Evolutionary conservation across 768 basidiomycete species (phyloP), one percentile per base, ranked within the genome.

Genomic region (Collybia nuda): DNA sequence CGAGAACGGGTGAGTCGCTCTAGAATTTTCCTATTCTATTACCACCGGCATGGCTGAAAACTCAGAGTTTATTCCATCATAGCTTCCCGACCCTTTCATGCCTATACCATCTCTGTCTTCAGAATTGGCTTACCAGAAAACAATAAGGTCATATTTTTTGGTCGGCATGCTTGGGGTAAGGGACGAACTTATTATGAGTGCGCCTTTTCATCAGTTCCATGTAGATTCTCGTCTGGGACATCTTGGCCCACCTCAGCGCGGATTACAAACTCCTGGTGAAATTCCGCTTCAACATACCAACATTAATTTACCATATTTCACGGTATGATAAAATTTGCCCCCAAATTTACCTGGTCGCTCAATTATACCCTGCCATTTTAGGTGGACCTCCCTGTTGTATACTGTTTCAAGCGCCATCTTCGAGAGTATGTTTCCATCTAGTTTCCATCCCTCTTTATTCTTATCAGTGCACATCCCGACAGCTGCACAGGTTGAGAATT

Each of bases 141-240:
- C 65, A 6, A 57, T 68, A 0, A 51, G 64, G 5, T 53, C 58
- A 6, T 67, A 69, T 50, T 51, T 70, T n/a, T 54, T 58, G 23
- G 61, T 59, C 12, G 65, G 62, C 11, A 52, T 48, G 5, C 32
- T 60, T 14, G 52, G 46, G 3, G 56, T 62, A 40, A 45, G 53
- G 14, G 14, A 11, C 50, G 5, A n/a, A n/a, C 29, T 28, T n/a
- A 26, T 6, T 15, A 44, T 6, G 4, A 14, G n/a, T 32, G 21
- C 18, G 15, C 3, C 19, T 29, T 11, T 17, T 8, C 8, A 19
- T 14, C 21, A 0, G 22, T 24, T 18, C 15, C 28, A 7, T 17
- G 44, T 4, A 70, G 66, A 61, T 65, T 3, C 50, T 62, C 29
- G 44, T 63, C 26, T 72, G 70, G 70, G 68, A 71, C 45, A 59